These are phyloP conservation scores for Fusarium guadeloupense DNA, from an alignment of 2,329 filamentous ascomycete species.

Conservation along the genomic window DNA sequence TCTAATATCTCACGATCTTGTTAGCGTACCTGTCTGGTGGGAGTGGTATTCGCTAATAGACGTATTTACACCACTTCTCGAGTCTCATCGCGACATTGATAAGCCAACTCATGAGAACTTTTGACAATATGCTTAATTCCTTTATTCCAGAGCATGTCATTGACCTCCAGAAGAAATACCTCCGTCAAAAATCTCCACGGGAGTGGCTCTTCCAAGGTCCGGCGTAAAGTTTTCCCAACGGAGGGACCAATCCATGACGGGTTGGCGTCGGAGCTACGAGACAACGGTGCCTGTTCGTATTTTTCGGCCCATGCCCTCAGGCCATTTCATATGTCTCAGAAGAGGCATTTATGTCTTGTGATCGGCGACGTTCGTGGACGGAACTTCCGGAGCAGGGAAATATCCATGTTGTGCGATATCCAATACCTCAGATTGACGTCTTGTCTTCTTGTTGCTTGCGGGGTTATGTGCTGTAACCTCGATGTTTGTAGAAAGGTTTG, in stretches of 20 bases:
- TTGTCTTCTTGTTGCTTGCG: neutral
- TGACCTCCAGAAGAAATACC: neutral
- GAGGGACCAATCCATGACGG: neutral
- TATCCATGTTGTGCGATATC: neutral
- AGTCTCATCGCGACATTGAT: neutral
- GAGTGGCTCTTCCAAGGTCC: slow-evolving; percentile 3
- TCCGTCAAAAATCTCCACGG: neutral
- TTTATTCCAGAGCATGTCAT: too few relatives aligned
- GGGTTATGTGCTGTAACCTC: neutral
- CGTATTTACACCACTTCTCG: neutral
- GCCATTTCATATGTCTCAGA: neutral
- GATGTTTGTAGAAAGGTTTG: neutral
- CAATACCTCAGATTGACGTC: slow-evolving; percentile 2
- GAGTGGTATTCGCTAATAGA: neutral
- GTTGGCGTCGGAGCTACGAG: slow-evolving; percentile 4
- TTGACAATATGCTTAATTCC: too few relatives aligned
- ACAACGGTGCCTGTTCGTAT: slow-evolving; percentile 7
- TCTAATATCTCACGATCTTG: neutral
- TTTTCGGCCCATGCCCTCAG: slow-evolving; percentile 5
- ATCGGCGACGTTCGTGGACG: neutral
- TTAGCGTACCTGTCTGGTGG: neutral
- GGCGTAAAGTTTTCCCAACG: neutral
- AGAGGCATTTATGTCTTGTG: neutral
- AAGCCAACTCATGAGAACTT: neutral
- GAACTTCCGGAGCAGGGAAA: neutral